Evolutionary conservation across 306 rosid genomes (phyloP), one percentile per base, ranked within the genome.

Genomic region (Psophocarpus tetragonolobus): DNA sequence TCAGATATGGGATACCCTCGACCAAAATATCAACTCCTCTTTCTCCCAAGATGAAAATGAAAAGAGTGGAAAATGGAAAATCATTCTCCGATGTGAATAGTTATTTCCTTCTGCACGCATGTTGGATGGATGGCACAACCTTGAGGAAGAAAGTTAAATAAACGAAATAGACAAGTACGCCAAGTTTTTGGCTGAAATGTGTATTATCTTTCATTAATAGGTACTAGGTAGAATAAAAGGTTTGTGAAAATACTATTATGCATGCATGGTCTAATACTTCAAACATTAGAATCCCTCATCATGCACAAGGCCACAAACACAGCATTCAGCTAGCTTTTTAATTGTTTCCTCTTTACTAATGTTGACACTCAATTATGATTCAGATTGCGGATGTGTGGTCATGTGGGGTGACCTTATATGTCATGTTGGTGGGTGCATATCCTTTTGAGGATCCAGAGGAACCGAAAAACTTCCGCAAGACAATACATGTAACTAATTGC

Each of bases 321-420:
- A 44, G 35, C 27, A 48, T 11, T 71, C 44, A 63, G 61, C 68
- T 39, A 63, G 61, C 20, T 9, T 53, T 74, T 56, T 35, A 35
- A 17, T 56, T 74, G 12, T 38, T 29, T 48, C 9, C 29, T 38
- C 21, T 6, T 6, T 53, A 36, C 41, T 75, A 39, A 73, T 68
- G 30, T 45, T 80, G 23, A 68, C 56, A 20, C 47, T 62, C 68
- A 26, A 66, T 57, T 53, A 44, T 76, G 50, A 67, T 23, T 81
- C 90, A 94, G 98, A 91, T 92, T 82, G 98, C 98, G 6, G 98
- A 94, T 63, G 98, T 94, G 5, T 94, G 98, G 98, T 94, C 98
- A 35, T 92, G 98, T 87, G 98, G 98, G 78, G 97, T 94, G 84
- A 94, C 98, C 74, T 88, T 94, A 60, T 94, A 94, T 81, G 98